These are phyloP conservation scores for Phialemonium atrogriseum DNA, from an alignment of 2,329 filamentous ascomycete species.

Conservation along the genomic window DNA sequence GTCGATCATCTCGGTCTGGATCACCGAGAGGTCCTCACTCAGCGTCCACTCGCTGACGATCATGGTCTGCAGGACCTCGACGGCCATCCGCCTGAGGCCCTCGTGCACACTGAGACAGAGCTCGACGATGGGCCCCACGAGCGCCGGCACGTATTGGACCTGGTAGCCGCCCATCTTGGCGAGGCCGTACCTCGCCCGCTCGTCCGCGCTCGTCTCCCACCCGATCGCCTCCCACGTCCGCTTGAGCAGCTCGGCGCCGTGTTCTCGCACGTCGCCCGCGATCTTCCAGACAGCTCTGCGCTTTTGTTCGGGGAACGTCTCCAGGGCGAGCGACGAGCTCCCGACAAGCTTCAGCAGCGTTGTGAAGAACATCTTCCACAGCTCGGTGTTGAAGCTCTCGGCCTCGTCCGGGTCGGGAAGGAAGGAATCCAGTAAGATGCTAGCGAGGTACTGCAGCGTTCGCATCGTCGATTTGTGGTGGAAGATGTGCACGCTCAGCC, in stretches of 20 bases:
- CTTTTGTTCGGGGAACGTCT: conserved; percentile 97
- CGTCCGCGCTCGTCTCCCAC: conserved; percentile 83
- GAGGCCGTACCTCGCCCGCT: conserved; percentile 68
- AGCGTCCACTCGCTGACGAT: conserved; percentile 97
- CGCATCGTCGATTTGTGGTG: conserved; percentile 86
- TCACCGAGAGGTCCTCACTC: conserved; percentile 81
- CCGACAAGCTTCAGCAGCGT: conserved; percentile 83
- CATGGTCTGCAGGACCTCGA: conserved; percentile 94
- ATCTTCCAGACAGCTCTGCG: conserved; percentile 97
- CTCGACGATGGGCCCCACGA: conserved; percentile 87
- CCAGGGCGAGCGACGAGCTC: conserved; percentile 79
- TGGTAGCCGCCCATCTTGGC: conserved; percentile 90
- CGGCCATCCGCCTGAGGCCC: conserved; percentile 78
- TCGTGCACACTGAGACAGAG: conserved; percentile 94
- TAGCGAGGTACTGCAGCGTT: conserved; percentile 72
- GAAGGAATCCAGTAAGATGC: conserved; percentile 73
- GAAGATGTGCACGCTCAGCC: conserved; percentile 90
- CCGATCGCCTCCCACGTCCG: conserved; percentile 92
- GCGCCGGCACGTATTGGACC: conserved; percentile 90
- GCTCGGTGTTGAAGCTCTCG: conserved; percentile 81
- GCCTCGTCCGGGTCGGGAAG: conserved; percentile 86
- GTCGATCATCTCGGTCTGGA: conserved; percentile 95
- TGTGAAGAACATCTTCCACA: conserved; percentile 91
- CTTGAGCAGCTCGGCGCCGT: conserved; percentile 77
- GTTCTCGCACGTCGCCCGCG: conserved; percentile 87